A percentile compares a stretch with the other conserved stretches of the same genome.
Conservation (phyloP, 164 flowering plant species). For the Aristolochia contorta region DNA sequence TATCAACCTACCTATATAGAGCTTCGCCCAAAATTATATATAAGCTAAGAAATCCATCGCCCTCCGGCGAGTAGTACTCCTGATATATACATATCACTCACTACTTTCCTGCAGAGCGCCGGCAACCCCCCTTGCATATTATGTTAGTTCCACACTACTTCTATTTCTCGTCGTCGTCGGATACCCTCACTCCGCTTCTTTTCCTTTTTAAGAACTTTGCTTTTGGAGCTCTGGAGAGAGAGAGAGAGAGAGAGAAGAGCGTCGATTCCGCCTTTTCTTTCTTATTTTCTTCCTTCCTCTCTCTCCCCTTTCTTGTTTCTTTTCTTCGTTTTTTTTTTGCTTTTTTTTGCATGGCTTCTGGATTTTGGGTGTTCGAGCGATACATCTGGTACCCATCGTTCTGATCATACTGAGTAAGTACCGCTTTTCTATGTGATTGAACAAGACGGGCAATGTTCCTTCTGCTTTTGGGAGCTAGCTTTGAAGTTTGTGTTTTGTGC, state of each 20-base stretch:
- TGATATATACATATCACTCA: too few species aligned
- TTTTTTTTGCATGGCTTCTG: neutral
- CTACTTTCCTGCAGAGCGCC: too few species aligned
- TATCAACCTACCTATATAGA: too few species aligned
- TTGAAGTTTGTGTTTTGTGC: constrained; percentile 24
- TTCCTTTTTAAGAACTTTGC: constrained; percentile 69
- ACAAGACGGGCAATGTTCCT: constrained; percentile 66
- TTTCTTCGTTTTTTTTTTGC: neutral
- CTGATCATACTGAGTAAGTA: constrained; percentile 20
- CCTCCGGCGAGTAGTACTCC: too few species aligned
- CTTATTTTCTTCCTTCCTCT: constrained; percentile 1
- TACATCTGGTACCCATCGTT: constrained; percentile 17
- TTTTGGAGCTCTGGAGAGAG: constrained; percentile 29
- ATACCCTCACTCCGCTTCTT: constrained; percentile 25
- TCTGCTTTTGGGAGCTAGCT: constrained; percentile 35
- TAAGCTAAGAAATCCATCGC: too few species aligned
- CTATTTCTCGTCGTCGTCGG: neutral
- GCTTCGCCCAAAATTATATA: too few species aligned
- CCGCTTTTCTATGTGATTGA: constrained; percentile 46
- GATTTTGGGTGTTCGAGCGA: neutral
- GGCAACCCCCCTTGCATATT: too few species aligned
- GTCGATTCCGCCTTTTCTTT: constrained; percentile 17
- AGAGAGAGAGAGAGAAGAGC: neutral
- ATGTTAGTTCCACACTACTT: too few species aligned
- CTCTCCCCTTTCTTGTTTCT: too few species aligned